phyloP scores from a whole-genome alignment of 116 monocot species.

The Cymodocea nodosa region DNA sequence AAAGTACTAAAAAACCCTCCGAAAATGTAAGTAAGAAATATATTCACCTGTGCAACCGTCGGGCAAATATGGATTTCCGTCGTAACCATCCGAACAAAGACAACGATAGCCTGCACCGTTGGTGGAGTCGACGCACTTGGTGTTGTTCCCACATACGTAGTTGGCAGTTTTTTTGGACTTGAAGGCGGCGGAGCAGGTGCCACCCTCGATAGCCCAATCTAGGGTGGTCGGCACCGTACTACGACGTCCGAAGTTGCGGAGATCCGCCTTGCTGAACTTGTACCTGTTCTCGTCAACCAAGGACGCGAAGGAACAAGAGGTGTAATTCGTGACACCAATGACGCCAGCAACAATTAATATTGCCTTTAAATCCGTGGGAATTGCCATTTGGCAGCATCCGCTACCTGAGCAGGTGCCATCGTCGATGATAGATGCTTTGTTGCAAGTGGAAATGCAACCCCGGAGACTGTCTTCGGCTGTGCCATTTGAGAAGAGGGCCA shows the following conservation, averaged over 20 bases:
- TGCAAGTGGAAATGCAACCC: neutral
- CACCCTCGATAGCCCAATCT: constrained; percentile 28
- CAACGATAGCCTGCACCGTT: constrained; percentile 38
- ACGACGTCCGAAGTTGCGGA: neutral
- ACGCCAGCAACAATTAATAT: neutral
- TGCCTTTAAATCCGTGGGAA: constrained; percentile 6
- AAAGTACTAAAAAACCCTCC: too few species aligned
- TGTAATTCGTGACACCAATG: neutral
- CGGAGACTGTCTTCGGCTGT: neutral
- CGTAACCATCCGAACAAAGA: constrained; percentile 26
- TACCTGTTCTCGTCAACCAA: constrained; percentile 3
- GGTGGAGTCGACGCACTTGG: constrained; percentile 18
- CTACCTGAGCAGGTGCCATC: constrained; percentile 4
- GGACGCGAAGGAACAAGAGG: constrained; percentile 11
- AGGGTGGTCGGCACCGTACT: constrained; percentile 20
- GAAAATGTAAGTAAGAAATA: too few species aligned
- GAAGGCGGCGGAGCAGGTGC: neutral
- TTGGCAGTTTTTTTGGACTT: neutral
- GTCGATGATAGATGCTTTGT: too few species aligned
- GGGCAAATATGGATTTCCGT: constrained; percentile 39
- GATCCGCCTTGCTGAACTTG: neutral
- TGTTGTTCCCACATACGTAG: constrained; percentile 23
- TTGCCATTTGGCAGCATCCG: constrained; percentile 13
- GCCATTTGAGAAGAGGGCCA: neutral
- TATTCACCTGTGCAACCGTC: constrained; percentile 34